Percentiles rank a stretch among this genome's conserved stretches.
phyloP scores from a whole-genome alignment of 2,329 filamentous ascomycete species.

The Colletotrichum phormii region DNA sequence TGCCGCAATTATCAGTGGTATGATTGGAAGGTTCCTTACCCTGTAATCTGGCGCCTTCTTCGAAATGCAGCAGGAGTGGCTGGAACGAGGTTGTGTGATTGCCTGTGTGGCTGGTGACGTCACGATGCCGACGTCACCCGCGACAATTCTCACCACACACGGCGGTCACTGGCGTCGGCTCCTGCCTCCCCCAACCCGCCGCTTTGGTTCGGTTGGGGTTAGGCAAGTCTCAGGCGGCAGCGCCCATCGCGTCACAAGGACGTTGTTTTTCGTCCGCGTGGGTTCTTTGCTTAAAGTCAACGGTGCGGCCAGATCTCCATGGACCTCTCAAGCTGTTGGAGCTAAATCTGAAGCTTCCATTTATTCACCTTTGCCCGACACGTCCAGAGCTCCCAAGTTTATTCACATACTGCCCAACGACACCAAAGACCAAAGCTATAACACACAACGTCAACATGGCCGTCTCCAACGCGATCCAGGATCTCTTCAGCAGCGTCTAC shows the following conservation, averaged over 20 bases:
- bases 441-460: slow-evolving; percentile 44
- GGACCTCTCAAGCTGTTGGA: neutral
- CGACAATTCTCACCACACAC: neutral
- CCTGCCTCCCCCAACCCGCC: neutral
- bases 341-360: neutral
- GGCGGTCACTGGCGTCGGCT: slow-evolving; percentile 6
- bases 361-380: neutral
- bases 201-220: neutral
- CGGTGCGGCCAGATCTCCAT: neutral
- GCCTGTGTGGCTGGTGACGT: slow-evolving; percentile 36
- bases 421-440: neutral
- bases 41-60: too few relatives aligned
- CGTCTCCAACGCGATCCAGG: slow-evolving; percentile 49
- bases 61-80: slow-evolving; percentile 3
- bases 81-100: slow-evolving; percentile 14
- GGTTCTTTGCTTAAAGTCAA: neutral
- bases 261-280: slow-evolving; percentile 16
- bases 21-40: neutral
- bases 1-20: neutral
- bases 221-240: slow-evolving; percentile 13
- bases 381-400: neutral
- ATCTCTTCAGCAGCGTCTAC: slow-evolving; percentile 55
- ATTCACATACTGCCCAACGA: neutral
- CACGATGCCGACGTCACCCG: slow-evolving; percentile 34
- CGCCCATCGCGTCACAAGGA: slow-evolving; percentile 26